Evolutionary conservation across 495 filamentous ascomycete genomes (phyloP).

Genomic region (Neurospora sp.): DNA sequence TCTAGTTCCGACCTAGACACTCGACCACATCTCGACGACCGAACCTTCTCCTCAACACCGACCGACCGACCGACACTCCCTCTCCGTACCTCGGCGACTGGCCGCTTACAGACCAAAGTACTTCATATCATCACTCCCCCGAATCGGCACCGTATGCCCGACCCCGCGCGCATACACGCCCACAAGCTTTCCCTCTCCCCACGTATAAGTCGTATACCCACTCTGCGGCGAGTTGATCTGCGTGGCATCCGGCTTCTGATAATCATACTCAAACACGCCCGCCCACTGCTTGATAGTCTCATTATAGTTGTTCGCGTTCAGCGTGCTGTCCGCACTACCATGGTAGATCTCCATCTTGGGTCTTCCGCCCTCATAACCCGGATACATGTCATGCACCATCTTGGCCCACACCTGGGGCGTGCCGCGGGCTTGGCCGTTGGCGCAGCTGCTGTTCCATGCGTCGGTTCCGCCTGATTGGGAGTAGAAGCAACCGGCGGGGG

Average conservation of each 20-base stretch:
- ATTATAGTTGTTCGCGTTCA: constrained; percentile 36
- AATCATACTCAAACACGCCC: constrained; percentile 31
- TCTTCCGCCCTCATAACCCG: constrained; percentile 32
- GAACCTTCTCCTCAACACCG: neutral
- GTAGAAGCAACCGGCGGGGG: constrained; percentile 29
- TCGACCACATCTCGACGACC: neutral
- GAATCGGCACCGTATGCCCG: constrained; percentile 15
- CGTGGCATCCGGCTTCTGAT: constrained; percentile 6
- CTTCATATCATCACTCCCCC: constrained; percentile 14
- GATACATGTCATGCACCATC: constrained; percentile 32
- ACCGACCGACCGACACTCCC: neutral
- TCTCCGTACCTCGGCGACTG: neutral
- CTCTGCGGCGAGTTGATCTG: constrained; percentile 9
- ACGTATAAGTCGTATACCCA: constrained; percentile 14
- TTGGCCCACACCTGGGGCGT: constrained; percentile 33
- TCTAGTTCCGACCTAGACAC: neutral
- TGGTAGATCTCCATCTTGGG: constrained; percentile 45
- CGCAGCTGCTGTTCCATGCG: constrained; percentile 29
- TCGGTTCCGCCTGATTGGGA: constrained; percentile 17
- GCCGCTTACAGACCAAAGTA: constrained; percentile 11
- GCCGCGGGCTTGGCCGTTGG: constrained; percentile 21
- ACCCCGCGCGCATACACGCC: constrained; percentile 15
- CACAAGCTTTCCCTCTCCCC: constrained; percentile 8
- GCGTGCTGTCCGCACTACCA: constrained; percentile 30
- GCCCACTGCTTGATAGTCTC: constrained; percentile 45